phyloP scores from a whole-genome alignment of 1,284 basidiomycete genomes.

The Stygiomarasmius scandens region DNA sequence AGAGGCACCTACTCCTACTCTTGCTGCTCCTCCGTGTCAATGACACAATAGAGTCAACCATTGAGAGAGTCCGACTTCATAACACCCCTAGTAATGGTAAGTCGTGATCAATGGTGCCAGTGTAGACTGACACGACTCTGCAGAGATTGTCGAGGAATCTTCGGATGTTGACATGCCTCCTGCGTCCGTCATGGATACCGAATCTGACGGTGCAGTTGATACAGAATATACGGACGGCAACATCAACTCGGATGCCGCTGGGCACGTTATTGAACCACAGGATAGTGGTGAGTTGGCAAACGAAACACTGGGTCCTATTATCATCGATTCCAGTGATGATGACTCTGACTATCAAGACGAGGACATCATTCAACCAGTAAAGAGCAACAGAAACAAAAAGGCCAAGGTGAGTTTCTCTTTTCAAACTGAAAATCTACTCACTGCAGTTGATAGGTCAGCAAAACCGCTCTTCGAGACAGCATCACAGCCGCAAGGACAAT shows the following conservation, averaged over 20 bases:
- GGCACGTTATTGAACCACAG: neutral
- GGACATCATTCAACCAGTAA: neutral
- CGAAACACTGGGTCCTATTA: too few species aligned
- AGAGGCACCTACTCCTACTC: too few species aligned
- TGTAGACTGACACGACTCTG: too few species aligned
- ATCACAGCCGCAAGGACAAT: neutral
- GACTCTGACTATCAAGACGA: neutral
- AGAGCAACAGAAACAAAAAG: neutral
- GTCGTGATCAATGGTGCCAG: too few species aligned
- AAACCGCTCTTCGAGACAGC: neutral
- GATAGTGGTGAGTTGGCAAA: too few species aligned
- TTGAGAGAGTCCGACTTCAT: too few species aligned
- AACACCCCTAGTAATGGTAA: too few species aligned
- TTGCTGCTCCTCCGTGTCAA: too few species aligned
- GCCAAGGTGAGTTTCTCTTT: neutral
- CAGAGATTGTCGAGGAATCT: too few species aligned
- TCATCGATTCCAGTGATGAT: neutral
- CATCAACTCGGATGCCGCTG: neutral
- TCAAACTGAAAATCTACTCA: neutral
- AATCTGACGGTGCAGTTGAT: neutral
- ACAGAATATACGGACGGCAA: neutral
- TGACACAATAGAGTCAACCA: too few species aligned
- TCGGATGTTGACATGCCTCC: neutral
- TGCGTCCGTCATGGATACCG: neutral
- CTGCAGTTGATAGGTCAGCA: neutral